Evolutionary conservation across 805 yeast species (phyloP).

Genomic region (Saturnispora gosingensis): DNA sequence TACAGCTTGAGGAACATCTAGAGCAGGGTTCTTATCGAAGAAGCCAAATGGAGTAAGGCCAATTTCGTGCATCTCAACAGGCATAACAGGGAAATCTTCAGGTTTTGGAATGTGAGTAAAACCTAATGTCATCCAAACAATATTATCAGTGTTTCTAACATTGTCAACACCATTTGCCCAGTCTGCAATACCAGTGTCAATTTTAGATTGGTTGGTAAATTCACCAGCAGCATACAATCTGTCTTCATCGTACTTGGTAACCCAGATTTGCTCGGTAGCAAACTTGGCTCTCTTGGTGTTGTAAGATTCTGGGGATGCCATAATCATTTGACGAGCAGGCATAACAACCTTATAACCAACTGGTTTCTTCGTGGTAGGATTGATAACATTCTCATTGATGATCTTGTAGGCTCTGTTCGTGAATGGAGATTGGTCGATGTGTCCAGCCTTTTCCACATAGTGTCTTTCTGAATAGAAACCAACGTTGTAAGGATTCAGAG

Average conservation of each 20-base stretch:
- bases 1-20: constrained; percentile 65
- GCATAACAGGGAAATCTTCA: constrained; percentile 88
- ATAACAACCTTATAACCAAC: constrained; percentile 67
- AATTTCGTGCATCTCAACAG: constrained; percentile 67
- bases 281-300: constrained; percentile 64
- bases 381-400: constrained; percentile 62
- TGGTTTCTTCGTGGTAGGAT: constrained; percentile 59
- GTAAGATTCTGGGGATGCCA: constrained; percentile 55
- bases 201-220: constrained; percentile 71
- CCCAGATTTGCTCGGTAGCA: constrained; percentile 77
- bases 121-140: constrained; percentile 76
- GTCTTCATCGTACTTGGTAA: constrained; percentile 65
- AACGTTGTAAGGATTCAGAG: constrained; percentile 55
- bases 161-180: constrained; percentile 63
- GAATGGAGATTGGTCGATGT: constrained; percentile 65
- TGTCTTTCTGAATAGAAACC: constrained; percentile 61
- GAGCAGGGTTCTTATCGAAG: constrained; percentile 69
- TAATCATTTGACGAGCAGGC: constrained; percentile 70
- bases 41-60: constrained; percentile 62
- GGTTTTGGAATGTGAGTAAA: constrained; percentile 76
- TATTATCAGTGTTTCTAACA: constrained; percentile 67
- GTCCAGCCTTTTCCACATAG: constrained; percentile 60
- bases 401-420: constrained; percentile 67
- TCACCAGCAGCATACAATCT: constrained; percentile 77
- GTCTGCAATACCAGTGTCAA: constrained; percentile 58